Base-by-base conservation (phyloP, 176 grass and related monocot genomes). In the Triticum aestivum region DNA sequence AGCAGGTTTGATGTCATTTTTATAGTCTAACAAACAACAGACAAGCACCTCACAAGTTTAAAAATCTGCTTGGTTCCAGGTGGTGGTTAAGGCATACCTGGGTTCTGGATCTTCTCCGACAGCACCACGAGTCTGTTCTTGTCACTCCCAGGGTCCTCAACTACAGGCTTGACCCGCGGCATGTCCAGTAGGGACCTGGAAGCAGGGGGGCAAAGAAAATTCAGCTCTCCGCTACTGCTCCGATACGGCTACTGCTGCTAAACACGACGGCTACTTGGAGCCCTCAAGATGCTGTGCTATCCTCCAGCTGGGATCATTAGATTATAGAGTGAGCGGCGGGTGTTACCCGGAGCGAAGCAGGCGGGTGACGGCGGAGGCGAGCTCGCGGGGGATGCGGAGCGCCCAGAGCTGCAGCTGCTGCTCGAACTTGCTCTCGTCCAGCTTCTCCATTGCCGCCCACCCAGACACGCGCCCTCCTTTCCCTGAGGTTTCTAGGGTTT, bases 391-490 rank as follows among this genome's bases (percentile, higher is more conserved):
- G 73, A 99, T 96, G 62, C 97, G 89, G 71, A 99, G 88, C 7
- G 97, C 88, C 86, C 69, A 87, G 18, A 96, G 88, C 62, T 92
- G 72, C 32, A 99, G 62, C 87, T 74, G 85, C 71, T 94, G 69
- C 82, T 99, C 97, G 75, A 99, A 99, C 81, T 86, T 94, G 58
- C 85, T 94, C 82, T 92, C 89, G 24, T 96, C 92, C 33, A 94
- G 77, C 38, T 84, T 84, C 68, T 83, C 91, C 81, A 93, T 89
- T 23, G 42, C 29, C 61, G 8, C 37, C 1, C 3, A 11, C 72
- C 9, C 72, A 51, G 20, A 7, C 29, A 65, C 21, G 30, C 38
- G 27, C 61, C 49, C 58, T 67, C 32, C 33, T 39, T 73, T 29
- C 29, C 11, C 61, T 39, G 61, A 69, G 77, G 54, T 51, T 73